A percentile compares a stretch with the other conserved stretches of the same genome.
phyloP scores from a whole-genome alignment of 371 early-diverging fungal species.

The Mucor ambiguus region DNA sequence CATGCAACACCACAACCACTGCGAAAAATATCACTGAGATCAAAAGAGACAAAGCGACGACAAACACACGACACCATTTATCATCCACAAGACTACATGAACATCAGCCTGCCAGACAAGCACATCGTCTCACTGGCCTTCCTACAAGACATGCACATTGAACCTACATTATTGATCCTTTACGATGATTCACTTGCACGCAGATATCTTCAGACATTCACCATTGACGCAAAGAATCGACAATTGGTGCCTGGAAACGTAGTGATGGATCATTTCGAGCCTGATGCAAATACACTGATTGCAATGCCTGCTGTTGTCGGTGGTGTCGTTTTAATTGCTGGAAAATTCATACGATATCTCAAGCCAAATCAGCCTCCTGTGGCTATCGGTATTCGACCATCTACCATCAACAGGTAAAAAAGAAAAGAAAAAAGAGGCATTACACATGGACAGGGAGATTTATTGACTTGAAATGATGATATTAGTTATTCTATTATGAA shows the following conservation, averaged over 20 bases:
- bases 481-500: slow-evolving; percentile 53
- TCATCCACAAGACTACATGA: slow-evolving; percentile 32
- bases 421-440: no score
- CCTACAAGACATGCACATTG: slow-evolving; percentile 45
- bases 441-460: not conserved
- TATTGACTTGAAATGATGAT: no score
- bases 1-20: slow-evolving; percentile 12
- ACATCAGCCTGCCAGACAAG: slow-evolving; percentile 71
- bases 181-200: slow-evolving; percentile 71
- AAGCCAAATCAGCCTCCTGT: slow-evolving; percentile 47
- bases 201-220: slow-evolving; percentile 71
- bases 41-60: slow-evolving; percentile 26
- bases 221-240: slow-evolving; percentile 48
- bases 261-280: slow-evolving; percentile 53
- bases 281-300: slow-evolving; percentile 61
- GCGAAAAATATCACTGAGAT: slow-evolving; percentile 18
- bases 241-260: slow-evolving; percentile 51
- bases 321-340: slow-evolving; percentile 72
- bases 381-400: slow-evolving; percentile 60
- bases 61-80: slow-evolving; percentile 17
- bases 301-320: slow-evolving; percentile 63
- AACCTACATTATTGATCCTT: slow-evolving; percentile 72
- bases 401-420: slow-evolving; percentile 48
- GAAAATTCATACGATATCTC: slow-evolving; percentile 68
- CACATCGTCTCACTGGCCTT: slow-evolving; percentile 71